Conservation (phyloP, 768 basidiomycete genomes). For the Amanita rimosa region DNA sequence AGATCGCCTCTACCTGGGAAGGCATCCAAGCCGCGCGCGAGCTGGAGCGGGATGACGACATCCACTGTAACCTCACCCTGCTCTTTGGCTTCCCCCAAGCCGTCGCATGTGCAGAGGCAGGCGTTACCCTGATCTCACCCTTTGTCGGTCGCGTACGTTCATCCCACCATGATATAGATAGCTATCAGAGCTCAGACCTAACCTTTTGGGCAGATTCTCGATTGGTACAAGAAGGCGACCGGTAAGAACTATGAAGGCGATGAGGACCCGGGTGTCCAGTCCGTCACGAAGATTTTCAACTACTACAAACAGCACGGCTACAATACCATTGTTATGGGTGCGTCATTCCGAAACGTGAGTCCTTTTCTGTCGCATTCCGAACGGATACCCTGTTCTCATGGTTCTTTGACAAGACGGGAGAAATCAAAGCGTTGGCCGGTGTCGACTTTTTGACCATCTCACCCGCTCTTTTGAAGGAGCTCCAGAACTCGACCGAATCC, state of each 20-base stretch:
- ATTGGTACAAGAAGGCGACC: slow-evolving; percentile 95
- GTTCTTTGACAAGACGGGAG: slow-evolving; percentile 45
- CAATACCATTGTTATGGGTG: slow-evolving; percentile 99
- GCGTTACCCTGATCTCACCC: slow-evolving; percentile 97
- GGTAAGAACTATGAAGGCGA: slow-evolving; percentile 86
- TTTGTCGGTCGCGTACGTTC: slow-evolving; percentile 90
- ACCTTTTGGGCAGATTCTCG: slow-evolving; percentile 61
- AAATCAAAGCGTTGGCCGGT: slow-evolving; percentile 92
- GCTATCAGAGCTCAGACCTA: slow-evolving; percentile 4
- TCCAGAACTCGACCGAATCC: slow-evolving; percentile 64
- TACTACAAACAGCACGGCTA: slow-evolving; percentile 99
- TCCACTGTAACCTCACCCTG: slow-evolving; percentile 98
- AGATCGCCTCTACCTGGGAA: slow-evolving; percentile 99
- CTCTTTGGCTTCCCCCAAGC: slow-evolving; percentile 98
- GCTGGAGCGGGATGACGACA: slow-evolving; percentile 84
- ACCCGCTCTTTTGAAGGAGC: slow-evolving; percentile 83
- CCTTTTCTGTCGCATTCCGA: background rate
- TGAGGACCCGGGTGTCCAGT: slow-evolving; percentile 90
- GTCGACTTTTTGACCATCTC: slow-evolving; percentile 98
- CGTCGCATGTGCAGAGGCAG: slow-evolving; percentile 97
- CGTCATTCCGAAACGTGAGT: slow-evolving; percentile 95
- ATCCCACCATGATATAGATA: slow-evolving; percentile 4
- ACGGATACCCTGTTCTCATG: background rate
- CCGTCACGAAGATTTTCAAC: slow-evolving; percentile 96
- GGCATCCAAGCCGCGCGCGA: slow-evolving; percentile 98